These are phyloP conservation scores for Blastomyces parvus DNA, from an alignment of 2,329 filamentous ascomycete species.

Conservation along the genomic window DNA sequence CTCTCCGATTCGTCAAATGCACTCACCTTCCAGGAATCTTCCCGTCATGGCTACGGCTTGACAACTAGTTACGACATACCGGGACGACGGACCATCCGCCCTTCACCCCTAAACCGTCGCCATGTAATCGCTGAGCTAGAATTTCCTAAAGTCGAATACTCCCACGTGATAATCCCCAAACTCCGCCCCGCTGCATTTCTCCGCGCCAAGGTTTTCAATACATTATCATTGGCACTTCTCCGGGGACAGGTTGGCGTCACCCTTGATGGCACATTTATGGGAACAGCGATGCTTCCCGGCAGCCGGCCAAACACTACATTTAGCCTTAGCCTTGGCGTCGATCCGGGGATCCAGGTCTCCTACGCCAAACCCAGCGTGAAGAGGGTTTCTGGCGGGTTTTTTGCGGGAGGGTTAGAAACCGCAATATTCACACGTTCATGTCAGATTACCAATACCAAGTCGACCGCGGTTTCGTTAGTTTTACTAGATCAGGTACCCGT, in stretches of 20 bases:
- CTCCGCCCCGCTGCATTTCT: slow-evolving; percentile 33
- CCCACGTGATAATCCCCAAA: slow-evolving; percentile 34
- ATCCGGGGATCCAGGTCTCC: slow-evolving; percentile 24
- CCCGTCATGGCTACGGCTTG: slow-evolving; percentile 33
- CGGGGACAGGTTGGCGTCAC: slow-evolving; percentile 22
- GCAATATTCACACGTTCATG: slow-evolving; percentile 25
- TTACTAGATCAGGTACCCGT: slow-evolving; percentile 28
- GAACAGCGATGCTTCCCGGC: slow-evolving; percentile 20
- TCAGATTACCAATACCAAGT: slow-evolving; percentile 27
- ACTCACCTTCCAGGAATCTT: slow-evolving; percentile 27
- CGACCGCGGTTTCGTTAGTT: slow-evolving; percentile 20
- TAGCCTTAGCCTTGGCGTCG: slow-evolving; percentile 26
- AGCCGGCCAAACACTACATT: slow-evolving; percentile 23
- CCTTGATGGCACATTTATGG: slow-evolving; percentile 25
- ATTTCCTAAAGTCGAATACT: slow-evolving; percentile 27
- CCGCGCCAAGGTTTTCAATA: slow-evolving; percentile 32
- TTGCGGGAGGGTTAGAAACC: slow-evolving; percentile 23
- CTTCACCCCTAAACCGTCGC: slow-evolving; percentile 27
- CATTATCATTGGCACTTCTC: slow-evolving; percentile 25
- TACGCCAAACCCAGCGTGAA: slow-evolving; percentile 25
- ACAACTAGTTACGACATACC: slow-evolving; percentile 36
- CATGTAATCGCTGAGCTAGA: slow-evolving; percentile 33
- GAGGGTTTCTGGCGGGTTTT: slow-evolving; percentile 22
- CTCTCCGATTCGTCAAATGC: slow-evolving; percentile 15
- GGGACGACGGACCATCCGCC: slow-evolving; percentile 28